phyloP scores from a whole-genome alignment of 2,329 filamentous ascomycete species.

The Diaporthe longicolla region DNA sequence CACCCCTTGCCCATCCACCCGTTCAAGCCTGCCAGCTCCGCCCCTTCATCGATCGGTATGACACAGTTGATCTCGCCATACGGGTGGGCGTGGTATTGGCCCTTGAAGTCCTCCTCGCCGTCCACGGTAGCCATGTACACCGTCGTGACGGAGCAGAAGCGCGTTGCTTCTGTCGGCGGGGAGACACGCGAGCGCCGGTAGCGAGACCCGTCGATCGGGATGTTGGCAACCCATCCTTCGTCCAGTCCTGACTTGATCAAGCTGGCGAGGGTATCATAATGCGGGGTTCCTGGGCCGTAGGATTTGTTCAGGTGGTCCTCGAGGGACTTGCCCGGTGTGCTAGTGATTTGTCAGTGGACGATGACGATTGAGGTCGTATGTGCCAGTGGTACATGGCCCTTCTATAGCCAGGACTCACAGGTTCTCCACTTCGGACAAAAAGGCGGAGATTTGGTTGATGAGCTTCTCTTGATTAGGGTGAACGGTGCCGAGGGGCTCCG shows the following conservation, averaged over 20 bases:
- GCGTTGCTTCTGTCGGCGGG: constrained; percentile 60
- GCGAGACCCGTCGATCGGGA: constrained; percentile 59
- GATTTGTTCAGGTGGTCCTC: constrained; percentile 58
- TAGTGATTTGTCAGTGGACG: constrained; percentile 40
- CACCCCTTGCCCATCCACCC: constrained; percentile 70
- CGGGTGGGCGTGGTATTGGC: constrained; percentile 68
- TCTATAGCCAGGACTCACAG: constrained; percentile 1
- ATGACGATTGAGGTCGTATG: fast-evolving
- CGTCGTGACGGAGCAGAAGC: constrained; percentile 69
- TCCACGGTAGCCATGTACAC: constrained; percentile 64
- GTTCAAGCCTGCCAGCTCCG: constrained; percentile 68
- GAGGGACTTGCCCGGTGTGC: constrained; percentile 61
- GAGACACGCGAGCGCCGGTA: constrained; percentile 64
- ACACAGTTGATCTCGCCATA: constrained; percentile 71
- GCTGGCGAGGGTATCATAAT: constrained; percentile 59
- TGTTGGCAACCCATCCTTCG: constrained; percentile 62
- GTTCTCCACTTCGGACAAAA: constrained; percentile 35
- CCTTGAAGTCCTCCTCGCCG: constrained; percentile 61
- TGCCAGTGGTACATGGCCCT: too few species aligned
- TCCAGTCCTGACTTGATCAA: constrained; percentile 56
- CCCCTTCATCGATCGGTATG: constrained; percentile 61
- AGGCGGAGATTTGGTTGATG: constrained; percentile 24
- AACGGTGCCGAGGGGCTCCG: constrained; percentile 14
- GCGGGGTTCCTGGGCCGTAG: constrained; percentile 59
- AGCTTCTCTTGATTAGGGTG: constrained; percentile 35